phyloP scores from a whole-genome alignment of 2,329 filamentous ascomycete genomes.

The Ascochyta viciae-villosae region DNA sequence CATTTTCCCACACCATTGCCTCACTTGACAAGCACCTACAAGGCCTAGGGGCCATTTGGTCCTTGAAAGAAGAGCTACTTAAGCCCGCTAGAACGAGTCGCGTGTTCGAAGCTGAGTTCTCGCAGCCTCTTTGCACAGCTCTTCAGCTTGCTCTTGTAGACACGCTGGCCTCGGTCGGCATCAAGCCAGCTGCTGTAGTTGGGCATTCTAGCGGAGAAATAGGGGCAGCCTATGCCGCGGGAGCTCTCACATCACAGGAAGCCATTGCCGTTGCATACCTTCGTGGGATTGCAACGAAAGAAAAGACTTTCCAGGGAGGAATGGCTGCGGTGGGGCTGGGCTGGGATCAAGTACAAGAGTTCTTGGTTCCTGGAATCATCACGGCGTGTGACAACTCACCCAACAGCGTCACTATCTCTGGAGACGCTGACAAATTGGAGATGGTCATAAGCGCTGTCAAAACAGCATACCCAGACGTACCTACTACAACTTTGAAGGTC shows the following conservation, averaged over 20 bases:
- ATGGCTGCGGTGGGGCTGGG: conserved; percentile 24
- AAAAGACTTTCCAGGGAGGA: conserved; percentile 3
- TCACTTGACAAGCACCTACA: conserved; percentile 15
- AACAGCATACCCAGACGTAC: conserved; percentile 32
- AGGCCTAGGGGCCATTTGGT: conserved; percentile 12
- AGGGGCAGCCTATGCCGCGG: conserved; percentile 49
- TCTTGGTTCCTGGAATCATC: conserved; percentile 1
- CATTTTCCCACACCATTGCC: conserved; percentile 5
- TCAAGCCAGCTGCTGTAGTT: conserved; percentile 27
- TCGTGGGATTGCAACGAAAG: conserved; percentile 16
- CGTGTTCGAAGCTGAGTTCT: conserved; percentile 23
- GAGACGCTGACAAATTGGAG: conserved; percentile 22
- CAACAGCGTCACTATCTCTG: conserved; percentile 31
- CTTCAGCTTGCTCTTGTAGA: conserved; percentile 32
- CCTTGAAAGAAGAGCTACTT: conserved; percentile 19
- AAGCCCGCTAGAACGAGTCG: conserved; percentile 11
- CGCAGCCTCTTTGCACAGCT: conserved; percentile 34
- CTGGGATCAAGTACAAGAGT: conserved; percentile 1
- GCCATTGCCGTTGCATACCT: conserved; percentile 10
- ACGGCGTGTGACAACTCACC: conserved; percentile 29
- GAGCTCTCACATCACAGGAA: conserved; percentile 18
- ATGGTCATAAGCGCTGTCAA: conserved; percentile 12
- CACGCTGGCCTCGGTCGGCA: conserved; percentile 3
- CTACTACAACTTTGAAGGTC: conserved; percentile 24
- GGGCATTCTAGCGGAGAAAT: conserved; percentile 55